phyloP scores from a whole-genome alignment of 2,329 filamentous ascomycete species.

The Zasmidium angulare region DNA sequence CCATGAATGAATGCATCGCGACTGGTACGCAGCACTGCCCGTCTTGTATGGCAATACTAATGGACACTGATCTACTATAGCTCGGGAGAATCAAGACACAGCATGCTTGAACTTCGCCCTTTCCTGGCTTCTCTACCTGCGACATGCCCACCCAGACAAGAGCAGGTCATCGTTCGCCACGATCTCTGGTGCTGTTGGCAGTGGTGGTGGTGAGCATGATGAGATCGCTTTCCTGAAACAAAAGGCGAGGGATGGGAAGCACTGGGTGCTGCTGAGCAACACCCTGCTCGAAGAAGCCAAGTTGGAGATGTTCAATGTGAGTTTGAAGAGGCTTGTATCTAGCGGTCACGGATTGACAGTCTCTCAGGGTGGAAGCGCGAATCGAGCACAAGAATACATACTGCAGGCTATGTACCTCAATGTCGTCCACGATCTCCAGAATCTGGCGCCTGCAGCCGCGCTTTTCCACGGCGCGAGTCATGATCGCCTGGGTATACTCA shows the following conservation, averaged over 20 bases:
- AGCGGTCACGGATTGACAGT: conserved; percentile 6
- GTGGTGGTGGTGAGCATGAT: conserved; percentile 61
- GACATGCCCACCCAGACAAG: conserved; percentile 71
- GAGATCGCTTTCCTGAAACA: conserved; percentile 79
- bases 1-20: conserved; percentile 91
- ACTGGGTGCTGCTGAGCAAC: conserved; percentile 81
- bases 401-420: conserved; percentile 81
- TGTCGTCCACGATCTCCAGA: conserved; percentile 71
- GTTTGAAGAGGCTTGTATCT: conserved; percentile 33
- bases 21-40: conserved; percentile 49
- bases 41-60: not conserved
- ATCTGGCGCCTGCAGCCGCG: conserved; percentile 71
- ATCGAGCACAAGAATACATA: conserved; percentile 70
- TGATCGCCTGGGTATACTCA: conserved; percentile 66
- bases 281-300: conserved; percentile 85
- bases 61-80: conserved; percentile 38
- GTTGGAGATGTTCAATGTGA: conserved; percentile 70
- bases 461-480: conserved; percentile 72
- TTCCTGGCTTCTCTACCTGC: conserved; percentile 94
- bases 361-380: conserved; percentile 23
- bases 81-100: conserved; percentile 88
- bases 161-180: conserved; percentile 20
- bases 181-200: conserved; percentile 28
- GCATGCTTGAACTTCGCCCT: conserved; percentile 91
- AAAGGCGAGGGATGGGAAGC: conserved; percentile 81